Base-by-base conservation (phyloP, 495 filamentous ascomycete species). In the Platismatia glauca region DNA sequence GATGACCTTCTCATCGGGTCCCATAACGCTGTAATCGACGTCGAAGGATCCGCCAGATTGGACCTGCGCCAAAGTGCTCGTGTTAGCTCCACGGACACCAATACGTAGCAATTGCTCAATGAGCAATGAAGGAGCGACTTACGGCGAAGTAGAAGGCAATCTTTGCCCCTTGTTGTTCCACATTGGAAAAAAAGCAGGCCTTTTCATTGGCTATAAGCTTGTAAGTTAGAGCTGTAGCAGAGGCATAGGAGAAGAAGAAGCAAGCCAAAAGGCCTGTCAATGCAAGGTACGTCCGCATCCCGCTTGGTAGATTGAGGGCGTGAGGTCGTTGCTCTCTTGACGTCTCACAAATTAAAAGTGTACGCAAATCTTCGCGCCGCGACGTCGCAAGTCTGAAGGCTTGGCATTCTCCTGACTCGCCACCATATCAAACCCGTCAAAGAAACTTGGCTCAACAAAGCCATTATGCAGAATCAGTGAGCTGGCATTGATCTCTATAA, bases 121-220 rank as follows among this genome's bases (percentile, higher is more conserved):
- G 55, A 61, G 46, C 27, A 39, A 33, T 15, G 29, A 33, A 3
- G 60, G 63, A 22, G 55, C 9, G n/a, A 76, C 90, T 67, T 76
- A 98, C 94, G 59, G 95, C 95, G 75, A 97, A 99, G 77, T 99
- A 99, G 71, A 99, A 99, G 22, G 95, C 95, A 58, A 97, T 80
- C 81, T 97, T 97, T 61, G 87, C 83, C 67, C 88, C 89, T 66
- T 79, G 77, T 69, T 85, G 78, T 58, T 94, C 83, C 41, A 91
- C 86, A 61, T 81, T 77, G 41, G 89, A 81, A 77, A 87, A 96
- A 82, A 99, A 99, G 79, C 95, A 99, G 66, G 92, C 89, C 73
- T 88, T 89, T 81, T 97, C 95, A 75, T 96, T 89, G 50, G 95
- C 85, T 37, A 78, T 76, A 34, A 99, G 84, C 76, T 92, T 89